A percentile compares a stretch with the other conserved stretches of the same genome.
Evolutionary conservation across 1,284 basidiomycete species (phyloP).

Genomic region (Pseudozyma thailandica): DNA sequence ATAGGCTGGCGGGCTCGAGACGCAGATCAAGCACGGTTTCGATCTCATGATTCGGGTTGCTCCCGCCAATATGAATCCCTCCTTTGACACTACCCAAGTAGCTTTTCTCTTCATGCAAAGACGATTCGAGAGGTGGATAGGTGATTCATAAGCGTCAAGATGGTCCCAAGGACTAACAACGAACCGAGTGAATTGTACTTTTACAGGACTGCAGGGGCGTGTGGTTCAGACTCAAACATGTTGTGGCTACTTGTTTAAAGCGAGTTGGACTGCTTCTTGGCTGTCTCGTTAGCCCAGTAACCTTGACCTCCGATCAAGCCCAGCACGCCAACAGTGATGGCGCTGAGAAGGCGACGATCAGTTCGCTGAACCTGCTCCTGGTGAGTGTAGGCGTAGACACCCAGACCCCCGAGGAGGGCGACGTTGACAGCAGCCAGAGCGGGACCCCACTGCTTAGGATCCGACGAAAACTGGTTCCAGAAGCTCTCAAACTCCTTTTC

Average conservation of each 20-base stretch:
- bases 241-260: conserved; percentile 9
- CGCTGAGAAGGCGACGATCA: conserved; percentile 59
- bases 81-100: no score
- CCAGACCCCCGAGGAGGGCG: conserved; percentile 61
- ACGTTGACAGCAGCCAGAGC: conserved; percentile 64
- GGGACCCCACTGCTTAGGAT: conserved; percentile 64
- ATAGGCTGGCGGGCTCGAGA: no score
- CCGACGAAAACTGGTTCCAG: conserved; percentile 58
- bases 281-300: conserved; percentile 56
- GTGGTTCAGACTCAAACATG: no score
- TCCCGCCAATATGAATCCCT: no score
- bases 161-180: no score
- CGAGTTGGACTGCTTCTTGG: conserved; percentile 48
- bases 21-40: no score
- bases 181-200: no score
- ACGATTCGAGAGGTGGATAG: no score
- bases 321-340: conserved; percentile 57
- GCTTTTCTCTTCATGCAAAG: no score
- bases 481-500: conserved; percentile 56
- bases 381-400: conserved; percentile 64
- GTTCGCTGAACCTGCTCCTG: conserved; percentile 54
- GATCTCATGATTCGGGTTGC: no score
- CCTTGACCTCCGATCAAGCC: conserved; percentile 60
- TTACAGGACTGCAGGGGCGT: no score
- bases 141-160: no score